Conservation (phyloP, 345 rosid species). For the Hypericum perforatum region DNA sequence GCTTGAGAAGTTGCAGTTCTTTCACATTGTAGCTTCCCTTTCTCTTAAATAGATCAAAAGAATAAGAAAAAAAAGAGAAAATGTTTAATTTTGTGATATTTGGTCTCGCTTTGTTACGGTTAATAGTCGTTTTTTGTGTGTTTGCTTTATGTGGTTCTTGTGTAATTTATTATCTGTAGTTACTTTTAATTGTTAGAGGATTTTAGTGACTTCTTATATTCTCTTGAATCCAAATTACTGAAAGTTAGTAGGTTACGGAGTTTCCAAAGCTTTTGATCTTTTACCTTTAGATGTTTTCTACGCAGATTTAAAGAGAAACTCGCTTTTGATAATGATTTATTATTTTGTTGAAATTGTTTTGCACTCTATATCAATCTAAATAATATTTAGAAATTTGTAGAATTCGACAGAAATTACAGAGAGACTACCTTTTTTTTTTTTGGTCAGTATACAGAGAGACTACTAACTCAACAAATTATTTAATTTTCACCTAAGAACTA, state of each 20-base stretch:
- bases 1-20: slow-evolving; percentile 68
- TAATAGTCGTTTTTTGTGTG: not conserved
- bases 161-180: slow-evolving; percentile 11
- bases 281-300: slow-evolving; percentile 3
- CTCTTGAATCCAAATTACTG: slow-evolving; percentile 21
- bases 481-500: no score
- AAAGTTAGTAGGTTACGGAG: slow-evolving; percentile 6
- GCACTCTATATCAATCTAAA: no score
- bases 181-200: slow-evolving; percentile 5
- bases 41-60: slow-evolving; percentile 27
- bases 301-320: not conserved
- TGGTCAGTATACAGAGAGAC: no score
- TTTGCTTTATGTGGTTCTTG: not conserved
- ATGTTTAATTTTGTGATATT: not conserved
- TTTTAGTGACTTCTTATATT: slow-evolving; percentile 7
- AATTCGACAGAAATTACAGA: no score
- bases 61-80: not conserved
- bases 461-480: no score
- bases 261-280: not conserved
- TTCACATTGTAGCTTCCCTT: slow-evolving; percentile 78
- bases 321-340: no score
- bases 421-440: no score
- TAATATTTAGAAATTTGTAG: no score
- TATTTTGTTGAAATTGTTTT: no score
- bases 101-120: not conserved